Evolutionary conservation across 352 stramenopile species (phyloP).

Genomic region (Phytophthora colocasiae): DNA sequence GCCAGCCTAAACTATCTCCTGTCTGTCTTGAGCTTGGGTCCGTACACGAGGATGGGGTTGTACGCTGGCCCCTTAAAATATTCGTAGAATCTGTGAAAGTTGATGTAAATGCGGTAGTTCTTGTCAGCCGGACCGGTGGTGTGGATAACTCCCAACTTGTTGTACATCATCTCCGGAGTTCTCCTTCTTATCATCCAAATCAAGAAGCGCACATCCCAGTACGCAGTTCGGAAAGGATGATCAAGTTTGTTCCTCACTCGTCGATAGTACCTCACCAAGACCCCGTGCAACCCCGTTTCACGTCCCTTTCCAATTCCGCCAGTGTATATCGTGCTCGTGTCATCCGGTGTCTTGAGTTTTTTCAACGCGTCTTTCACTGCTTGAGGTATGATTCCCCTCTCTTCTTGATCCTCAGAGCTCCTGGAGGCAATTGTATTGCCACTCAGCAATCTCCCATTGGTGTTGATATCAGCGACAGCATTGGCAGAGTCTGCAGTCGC

Average conservation of each 20-base stretch:
- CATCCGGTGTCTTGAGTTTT: conserved; percentile 14
- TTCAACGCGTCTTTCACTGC: not conserved
- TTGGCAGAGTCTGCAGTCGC: not conserved
- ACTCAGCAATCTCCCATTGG: conserved; percentile 4
- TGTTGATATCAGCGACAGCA: not conserved
- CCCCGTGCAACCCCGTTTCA: not conserved
- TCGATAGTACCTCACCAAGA: conserved; percentile 3
- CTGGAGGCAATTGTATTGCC: not conserved
- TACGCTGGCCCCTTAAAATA: conserved; percentile 13
- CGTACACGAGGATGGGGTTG: conserved; percentile 6
- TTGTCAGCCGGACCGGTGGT: conserved; percentile 12
- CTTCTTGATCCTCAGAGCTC: conserved; percentile 6
- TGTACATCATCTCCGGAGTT: conserved; percentile 16
- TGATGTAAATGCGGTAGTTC: conserved; percentile 24
- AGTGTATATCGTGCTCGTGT: conserved; percentile 2
- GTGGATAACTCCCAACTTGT: conserved; percentile 13
- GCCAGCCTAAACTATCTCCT: no score
- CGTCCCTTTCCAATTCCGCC: not conserved
- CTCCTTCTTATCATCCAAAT: conserved; percentile 18
- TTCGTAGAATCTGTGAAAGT: conserved; percentile 25
- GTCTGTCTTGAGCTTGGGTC: conserved; percentile 11
- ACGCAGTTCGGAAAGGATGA: conserved; percentile 1
- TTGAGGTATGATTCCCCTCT: conserved; percentile 4
- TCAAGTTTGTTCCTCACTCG: not conserved
- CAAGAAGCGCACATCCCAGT: conserved; percentile 12